Conservation (phyloP, 208 protist species). For the Leishmania lainsoni region DNA sequence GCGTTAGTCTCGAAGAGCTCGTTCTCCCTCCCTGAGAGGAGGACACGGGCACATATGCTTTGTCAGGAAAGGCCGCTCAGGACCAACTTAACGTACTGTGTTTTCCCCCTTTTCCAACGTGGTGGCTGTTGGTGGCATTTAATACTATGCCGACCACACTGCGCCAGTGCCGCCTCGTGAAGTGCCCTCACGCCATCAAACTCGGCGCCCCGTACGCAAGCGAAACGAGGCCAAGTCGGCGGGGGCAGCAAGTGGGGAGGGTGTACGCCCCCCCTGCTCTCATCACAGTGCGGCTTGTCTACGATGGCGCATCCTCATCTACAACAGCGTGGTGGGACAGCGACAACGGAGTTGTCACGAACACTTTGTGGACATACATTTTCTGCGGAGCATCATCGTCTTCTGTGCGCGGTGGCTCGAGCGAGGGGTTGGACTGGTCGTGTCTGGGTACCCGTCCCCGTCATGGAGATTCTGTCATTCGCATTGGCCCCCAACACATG, state of each 20-base stretch:
- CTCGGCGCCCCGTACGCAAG: not conserved
- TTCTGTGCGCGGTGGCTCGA: slow-evolving; percentile 42
- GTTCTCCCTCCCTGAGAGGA: not conserved
- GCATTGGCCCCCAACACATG: not conserved
- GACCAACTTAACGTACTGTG: not conserved
- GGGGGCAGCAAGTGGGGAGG: not conserved
- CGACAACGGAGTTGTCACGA: not conserved
- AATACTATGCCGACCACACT: not conserved
- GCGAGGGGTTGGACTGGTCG: slow-evolving; percentile 25
- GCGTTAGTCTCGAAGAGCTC: not conserved
- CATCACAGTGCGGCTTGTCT: not conserved
- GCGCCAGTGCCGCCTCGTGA: not conserved
- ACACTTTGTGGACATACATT: slow-evolving; percentile 52
- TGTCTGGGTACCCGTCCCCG: slow-evolving; percentile 51
- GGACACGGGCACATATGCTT: not conserved
- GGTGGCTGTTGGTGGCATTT: not conserved
- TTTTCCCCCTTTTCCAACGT: not conserved
- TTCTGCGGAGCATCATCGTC: slow-evolving; percentile 26
- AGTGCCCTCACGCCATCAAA: not conserved
- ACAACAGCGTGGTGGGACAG: not conserved
- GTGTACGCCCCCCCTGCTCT: not conserved
- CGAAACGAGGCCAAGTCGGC: not conserved
- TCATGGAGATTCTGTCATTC: slow-evolving; percentile 37
- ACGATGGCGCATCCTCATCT: not conserved
- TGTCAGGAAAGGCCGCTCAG: not conserved